Conservation (phyloP, 495 filamentous ascomycete genomes). For the Neurospora hispaniola region DNA sequence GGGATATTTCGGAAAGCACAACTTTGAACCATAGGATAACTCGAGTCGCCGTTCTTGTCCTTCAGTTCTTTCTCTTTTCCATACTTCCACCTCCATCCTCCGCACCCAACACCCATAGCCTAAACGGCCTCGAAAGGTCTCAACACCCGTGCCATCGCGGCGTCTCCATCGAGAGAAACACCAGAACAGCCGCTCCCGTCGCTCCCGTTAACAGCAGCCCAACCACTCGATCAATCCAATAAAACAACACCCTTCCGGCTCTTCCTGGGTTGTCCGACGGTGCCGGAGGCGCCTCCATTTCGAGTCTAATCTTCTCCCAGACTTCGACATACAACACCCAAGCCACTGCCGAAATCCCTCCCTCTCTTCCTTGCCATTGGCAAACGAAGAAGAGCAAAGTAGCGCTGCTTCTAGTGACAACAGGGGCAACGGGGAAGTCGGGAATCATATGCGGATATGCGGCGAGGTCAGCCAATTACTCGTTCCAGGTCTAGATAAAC, state of each 20-base stretch:
- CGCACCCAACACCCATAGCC: not conserved
- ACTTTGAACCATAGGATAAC: not conserved
- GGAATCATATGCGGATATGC: too few species aligned
- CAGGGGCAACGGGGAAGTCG: too few species aligned
- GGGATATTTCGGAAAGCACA: too few species aligned
- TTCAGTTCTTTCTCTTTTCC: too few species aligned
- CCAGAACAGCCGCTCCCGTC: not conserved
- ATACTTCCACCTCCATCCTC: not conserved
- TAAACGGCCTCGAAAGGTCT: not conserved
- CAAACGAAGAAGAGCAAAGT: too few species aligned
- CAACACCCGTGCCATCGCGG: not conserved
- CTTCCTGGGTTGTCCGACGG: not conserved
- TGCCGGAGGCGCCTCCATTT: not conserved
- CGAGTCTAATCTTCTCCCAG: not conserved
- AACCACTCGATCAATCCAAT: not conserved
- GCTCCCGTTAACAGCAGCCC: not conserved
- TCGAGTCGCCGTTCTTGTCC: not conserved
- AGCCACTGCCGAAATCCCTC: not conserved
- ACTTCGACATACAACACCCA: not conserved
- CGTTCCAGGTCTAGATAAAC: too few species aligned
- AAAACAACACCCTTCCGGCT: not conserved
- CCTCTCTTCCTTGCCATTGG: not conserved
- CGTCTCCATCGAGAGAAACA: not conserved
- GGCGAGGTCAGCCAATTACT: too few species aligned
- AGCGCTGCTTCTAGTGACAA: constrained; percentile 1